These are phyloP conservation scores for Suillus sp. DNA, from an alignment of 768 basidiomycete genomes.

Conservation along the genomic window DNA sequence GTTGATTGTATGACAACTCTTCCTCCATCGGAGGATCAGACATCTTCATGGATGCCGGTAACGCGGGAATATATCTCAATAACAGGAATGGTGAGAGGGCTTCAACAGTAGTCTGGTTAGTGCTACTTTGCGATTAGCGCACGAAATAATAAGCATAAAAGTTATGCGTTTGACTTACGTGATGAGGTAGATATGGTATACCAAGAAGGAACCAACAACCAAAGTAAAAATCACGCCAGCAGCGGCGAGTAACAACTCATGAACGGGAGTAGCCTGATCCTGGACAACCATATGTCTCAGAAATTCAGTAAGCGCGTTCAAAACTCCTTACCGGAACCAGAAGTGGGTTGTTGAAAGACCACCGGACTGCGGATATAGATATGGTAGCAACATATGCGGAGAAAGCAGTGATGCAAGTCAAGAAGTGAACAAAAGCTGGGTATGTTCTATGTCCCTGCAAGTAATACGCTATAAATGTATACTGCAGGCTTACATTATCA, in stretches of 20 bases:
- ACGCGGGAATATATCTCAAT: conserved; percentile 66
- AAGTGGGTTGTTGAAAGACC: conserved; percentile 66
- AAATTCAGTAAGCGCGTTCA: background rate
- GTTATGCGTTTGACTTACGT: conserved; percentile 47
- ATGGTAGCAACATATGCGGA: conserved; percentile 61
- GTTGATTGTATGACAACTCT: conserved; percentile 66
- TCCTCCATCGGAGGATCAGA: conserved; percentile 75
- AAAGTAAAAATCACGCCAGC: conserved; percentile 59
- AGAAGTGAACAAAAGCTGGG: conserved; percentile 80
- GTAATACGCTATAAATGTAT: conserved; percentile 6
- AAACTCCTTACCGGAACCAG: conserved; percentile 52
- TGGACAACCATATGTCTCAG: conserved; percentile 28
- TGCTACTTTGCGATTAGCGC: conserved; percentile 42
- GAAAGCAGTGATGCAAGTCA: conserved; percentile 62
- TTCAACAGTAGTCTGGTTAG: conserved; percentile 86
- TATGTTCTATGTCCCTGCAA: conserved; percentile 80
- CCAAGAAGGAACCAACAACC: conserved; percentile 73
- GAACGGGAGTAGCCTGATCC: conserved; percentile 68
- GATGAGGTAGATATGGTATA: conserved; percentile 77
- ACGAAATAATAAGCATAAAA: background rate
- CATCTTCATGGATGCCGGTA: conserved; percentile 50
- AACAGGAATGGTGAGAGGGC: conserved; percentile 74
- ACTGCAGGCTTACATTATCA: background rate
- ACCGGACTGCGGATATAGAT: conserved; percentile 55
- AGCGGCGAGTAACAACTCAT: conserved; percentile 67